Base-by-base conservation (phyloP, 805 yeast genomes). In the Candida ficus region DNA sequence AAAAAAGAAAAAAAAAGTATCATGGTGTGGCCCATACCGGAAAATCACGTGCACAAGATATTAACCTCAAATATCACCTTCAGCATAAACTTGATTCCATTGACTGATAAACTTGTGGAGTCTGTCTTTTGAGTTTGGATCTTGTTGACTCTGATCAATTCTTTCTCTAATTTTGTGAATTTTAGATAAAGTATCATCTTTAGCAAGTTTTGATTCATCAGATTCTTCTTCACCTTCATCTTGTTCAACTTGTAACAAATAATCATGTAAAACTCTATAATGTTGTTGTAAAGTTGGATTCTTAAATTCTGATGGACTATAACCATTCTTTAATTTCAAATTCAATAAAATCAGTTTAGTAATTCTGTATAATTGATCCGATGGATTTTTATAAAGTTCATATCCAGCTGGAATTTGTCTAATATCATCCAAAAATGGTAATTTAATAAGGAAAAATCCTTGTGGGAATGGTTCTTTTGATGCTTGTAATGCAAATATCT, bases 391-490 rank as follows among this genome's bases (percentile, higher is more conserved):
- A n/a, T n/a, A 9, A 11, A 35, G 11, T 12, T 41, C 46, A 22
- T 31, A 47, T 2, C 47, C 43, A 5, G 60, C 61, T 0, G 97
- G 96, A 4, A 77, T 58, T 26, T 73, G 68, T 38, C 97, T 67
- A 4, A 88, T 60, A 56, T 87, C 91, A 49, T 88, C 95, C 13
- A 76, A 61, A 67, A 75, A 83, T 1, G 98, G 96, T 18, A 85
- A 50, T 23, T 71, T 68, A 8, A 83, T 69, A 41, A 89, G 58
- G 36, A 81, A 78, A 46, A 91, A 75, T 0, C 96, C 96, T 42
- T 83, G 78, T 1, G 57, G 57, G 41, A 43, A 47, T 10, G 40
- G 38, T 10, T 9, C 13, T n/a, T 29, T 22, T 16, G 44, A 73
- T 0, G 95, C 83, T 26, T 78, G 64, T 42, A 89, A 50, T 2